These are phyloP conservation scores for Fraxinus cuspidata DNA, from an alignment of 257 asterid species.

Conservation along the genomic window DNA sequence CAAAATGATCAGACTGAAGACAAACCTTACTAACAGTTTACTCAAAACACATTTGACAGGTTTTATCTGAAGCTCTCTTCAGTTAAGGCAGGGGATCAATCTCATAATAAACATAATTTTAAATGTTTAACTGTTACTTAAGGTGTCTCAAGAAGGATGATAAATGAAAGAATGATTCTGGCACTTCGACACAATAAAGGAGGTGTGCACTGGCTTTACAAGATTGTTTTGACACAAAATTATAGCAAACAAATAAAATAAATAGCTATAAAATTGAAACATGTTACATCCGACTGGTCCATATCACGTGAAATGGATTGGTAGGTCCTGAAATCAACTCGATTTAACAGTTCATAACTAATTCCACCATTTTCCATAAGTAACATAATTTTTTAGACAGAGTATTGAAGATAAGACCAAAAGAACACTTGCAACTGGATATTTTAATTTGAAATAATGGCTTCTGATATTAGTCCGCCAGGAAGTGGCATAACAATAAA, in stretches of 20 bases:
- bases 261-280: neutral
- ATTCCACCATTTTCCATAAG: neutral
- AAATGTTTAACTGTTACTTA: slow-evolving; percentile 10
- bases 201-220: neutral
- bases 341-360: slow-evolving; percentile 11
- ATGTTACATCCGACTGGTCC: neutral
- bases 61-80: neutral
- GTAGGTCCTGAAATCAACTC: neutral
- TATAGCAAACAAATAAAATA: neutral
- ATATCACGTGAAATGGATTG: neutral
- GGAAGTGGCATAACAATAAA: neutral
- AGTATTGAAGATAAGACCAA: neutral
- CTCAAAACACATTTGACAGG: slow-evolving; percentile 14
- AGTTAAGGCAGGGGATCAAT: slow-evolving; percentile 13
- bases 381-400: slow-evolving; percentile 4
- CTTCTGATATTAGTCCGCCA: slow-evolving; percentile 19
- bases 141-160: slow-evolving; percentile 14
- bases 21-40: neutral
- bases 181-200: slow-evolving; percentile 13
- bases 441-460: slow-evolving; percentile 1
- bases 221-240: slow-evolving; percentile 7
- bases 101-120: slow-evolving; percentile 7
- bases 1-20: slow-evolving; percentile 2
- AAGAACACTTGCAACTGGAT: slow-evolving; percentile 16
- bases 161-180: slow-evolving; percentile 1